phyloP scores from a whole-genome alignment of 2,329 filamentous ascomycete species.

The Drechslerella stenobrocha region DNA sequence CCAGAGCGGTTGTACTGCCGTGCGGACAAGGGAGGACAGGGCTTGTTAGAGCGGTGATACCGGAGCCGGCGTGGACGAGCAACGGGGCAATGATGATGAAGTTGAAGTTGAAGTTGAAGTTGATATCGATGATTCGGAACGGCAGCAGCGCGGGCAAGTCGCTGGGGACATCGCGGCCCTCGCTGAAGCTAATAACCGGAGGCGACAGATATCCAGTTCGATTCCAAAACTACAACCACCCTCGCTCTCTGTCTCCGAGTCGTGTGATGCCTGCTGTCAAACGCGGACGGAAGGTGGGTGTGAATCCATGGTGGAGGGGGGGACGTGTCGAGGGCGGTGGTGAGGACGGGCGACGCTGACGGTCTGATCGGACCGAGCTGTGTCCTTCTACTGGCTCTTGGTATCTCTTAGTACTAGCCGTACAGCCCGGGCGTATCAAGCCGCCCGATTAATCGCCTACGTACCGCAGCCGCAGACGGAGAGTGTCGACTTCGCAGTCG shows the following conservation, averaged over 20 bases:
- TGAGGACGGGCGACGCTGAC: background rate
- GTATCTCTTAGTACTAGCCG: no score
- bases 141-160: conserved; percentile 26
- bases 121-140: conserved; percentile 23
- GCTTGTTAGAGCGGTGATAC: conserved; percentile 30
- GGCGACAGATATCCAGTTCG: background rate
- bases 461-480: no score
- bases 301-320: conserved; percentile 25
- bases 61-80: conserved; percentile 12
- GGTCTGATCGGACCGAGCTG: background rate
- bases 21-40: background rate
- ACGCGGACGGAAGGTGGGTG: conserved; percentile 33
- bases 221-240: background rate
- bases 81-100: conserved; percentile 12
- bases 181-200: background rate
- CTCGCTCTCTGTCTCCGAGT: background rate
- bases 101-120: no score
- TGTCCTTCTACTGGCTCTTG: background rate
- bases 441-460: no score
- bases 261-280: background rate
- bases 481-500: no score
- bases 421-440: no score
- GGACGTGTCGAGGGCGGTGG: background rate
- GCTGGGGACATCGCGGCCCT: conserved; percentile 33
- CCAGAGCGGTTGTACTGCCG: background rate